Percentiles rank a stretch among this genome's conserved stretches.
phyloP scores from a whole-genome alignment of 75 land plant species.

The Picea sitchensis region DNA sequence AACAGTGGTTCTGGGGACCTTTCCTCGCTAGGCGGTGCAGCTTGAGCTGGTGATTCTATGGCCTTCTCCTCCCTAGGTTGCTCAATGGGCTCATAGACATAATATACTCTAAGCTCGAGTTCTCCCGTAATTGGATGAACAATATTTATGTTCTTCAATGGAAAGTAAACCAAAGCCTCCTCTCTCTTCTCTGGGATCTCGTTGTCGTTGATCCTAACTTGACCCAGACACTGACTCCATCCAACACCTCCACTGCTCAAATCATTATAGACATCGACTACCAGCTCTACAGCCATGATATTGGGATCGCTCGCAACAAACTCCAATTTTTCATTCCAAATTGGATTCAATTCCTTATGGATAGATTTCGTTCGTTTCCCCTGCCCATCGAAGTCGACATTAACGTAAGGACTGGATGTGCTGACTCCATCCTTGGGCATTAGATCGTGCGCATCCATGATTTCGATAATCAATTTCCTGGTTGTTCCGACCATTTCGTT shows the following conservation, averaged over 20 bases:
- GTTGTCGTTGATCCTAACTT: conserved; percentile 51
- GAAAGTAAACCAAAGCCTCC: conserved; percentile 51
- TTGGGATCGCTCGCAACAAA: conserved; percentile 55
- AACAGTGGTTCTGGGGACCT: neutral
- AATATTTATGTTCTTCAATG: conserved; percentile 59
- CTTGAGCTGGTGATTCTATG: too few species aligned
- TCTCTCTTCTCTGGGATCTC: conserved; percentile 46
- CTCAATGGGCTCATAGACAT: too few species aligned
- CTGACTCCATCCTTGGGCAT: conserved; percentile 83
- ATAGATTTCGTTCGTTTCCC: conserved; percentile 44
- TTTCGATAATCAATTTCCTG: conserved; percentile 53
- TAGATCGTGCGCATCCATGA: conserved; percentile 60
- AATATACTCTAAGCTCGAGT: conserved; percentile 52
- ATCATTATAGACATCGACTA: conserved; percentile 58
- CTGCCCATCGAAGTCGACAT: conserved; percentile 76
- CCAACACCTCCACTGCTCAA: conserved; percentile 16
- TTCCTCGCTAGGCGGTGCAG: too few species aligned
- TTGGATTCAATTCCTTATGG: conserved; percentile 56
- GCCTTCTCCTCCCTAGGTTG: too few species aligned
- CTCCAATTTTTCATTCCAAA: conserved; percentile 76
- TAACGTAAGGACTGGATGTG: conserved; percentile 67
- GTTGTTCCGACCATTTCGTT: neutral
- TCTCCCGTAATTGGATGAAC: conserved; percentile 61
- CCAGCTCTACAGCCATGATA: conserved; percentile 43
- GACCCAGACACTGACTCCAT: conserved; percentile 56